A percentile compares a stretch with the other conserved stretches of the same genome.
phyloP scores from a whole-genome alignment of 179 eudicot species.

The Spergularia azorica region DNA sequence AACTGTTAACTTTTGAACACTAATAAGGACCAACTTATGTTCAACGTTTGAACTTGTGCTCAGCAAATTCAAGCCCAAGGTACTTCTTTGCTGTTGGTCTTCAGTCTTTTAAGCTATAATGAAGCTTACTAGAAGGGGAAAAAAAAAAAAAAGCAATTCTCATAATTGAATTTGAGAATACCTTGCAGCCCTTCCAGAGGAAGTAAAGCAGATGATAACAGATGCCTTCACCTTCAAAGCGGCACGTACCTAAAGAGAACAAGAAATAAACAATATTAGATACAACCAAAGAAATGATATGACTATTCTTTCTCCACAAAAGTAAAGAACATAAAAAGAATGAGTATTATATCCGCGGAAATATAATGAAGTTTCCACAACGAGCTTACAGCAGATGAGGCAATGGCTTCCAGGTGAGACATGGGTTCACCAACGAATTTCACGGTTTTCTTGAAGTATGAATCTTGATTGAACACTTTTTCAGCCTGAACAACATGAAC shows the following conservation, averaged over 20 bases:
- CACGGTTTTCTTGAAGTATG: conserved; percentile 46
- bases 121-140: neutral
- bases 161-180: conserved; percentile 20
- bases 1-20: neutral
- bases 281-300: neutral
- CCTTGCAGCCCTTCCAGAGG: conserved; percentile 99
- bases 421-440: conserved; percentile 53
- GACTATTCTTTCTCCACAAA: neutral
- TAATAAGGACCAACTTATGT: neutral
- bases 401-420: conserved; percentile 51
- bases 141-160: neutral
- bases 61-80: neutral
- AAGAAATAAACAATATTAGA: neutral
- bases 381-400: conserved; percentile 51
- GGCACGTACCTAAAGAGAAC: conserved; percentile 67
- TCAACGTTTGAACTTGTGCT: neutral
- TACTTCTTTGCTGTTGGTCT: neutral
- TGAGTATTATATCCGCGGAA: neutral
- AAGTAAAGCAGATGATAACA: conserved; percentile 91
- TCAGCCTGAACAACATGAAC: conserved; percentile 34
- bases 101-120: neutral
- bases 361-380: neutral
- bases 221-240: conserved; percentile 98
- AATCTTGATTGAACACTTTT: conserved; percentile 50
- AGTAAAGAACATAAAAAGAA: neutral